Evolutionary conservation across 2,329 filamentous ascomycete genomes (phyloP).

Genomic region (Plectosphaerella sp.): DNA sequence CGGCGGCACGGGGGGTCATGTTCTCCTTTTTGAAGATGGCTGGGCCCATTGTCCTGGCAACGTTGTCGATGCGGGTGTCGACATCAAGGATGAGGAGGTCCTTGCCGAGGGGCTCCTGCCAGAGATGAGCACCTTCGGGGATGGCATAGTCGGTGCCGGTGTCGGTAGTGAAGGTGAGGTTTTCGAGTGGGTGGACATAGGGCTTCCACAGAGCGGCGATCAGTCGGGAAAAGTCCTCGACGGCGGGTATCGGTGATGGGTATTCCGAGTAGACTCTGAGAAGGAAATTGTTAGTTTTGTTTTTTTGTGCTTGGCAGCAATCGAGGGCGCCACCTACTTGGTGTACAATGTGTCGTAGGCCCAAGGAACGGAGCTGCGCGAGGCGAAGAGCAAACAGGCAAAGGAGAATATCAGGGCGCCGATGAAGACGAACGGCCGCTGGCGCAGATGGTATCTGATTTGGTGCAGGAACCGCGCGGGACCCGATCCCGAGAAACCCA

Average conservation of each 20-base stretch:
- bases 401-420: too few relatives aligned
- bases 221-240: neutral
- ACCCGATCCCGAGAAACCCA: too few relatives aligned
- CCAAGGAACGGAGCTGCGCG: too few relatives aligned
- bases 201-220: constrained; percentile 1
- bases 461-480: too few relatives aligned
- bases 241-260: neutral
- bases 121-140: neutral
- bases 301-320: neutral
- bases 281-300: neutral
- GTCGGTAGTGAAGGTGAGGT: neutral
- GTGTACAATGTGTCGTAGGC: too few relatives aligned
- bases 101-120: constrained; percentile 4
- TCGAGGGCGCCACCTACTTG: too few relatives aligned
- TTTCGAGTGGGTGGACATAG: neutral
- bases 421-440: too few relatives aligned
- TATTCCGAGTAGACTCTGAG: too few relatives aligned
- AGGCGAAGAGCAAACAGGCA: too few relatives aligned
- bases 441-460: too few relatives aligned
- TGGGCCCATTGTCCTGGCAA: neutral
- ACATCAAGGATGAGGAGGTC: constrained; percentile 7
- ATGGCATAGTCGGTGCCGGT: neutral
- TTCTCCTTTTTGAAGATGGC: constrained; percentile 5
- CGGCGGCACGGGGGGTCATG: constrained; percentile 8
- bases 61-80: constrained; percentile 6